These are phyloP conservation scores for Ophiostoma ips DNA, from an alignment of 2,329 filamentous ascomycete species.

Conservation along the genomic window DNA sequence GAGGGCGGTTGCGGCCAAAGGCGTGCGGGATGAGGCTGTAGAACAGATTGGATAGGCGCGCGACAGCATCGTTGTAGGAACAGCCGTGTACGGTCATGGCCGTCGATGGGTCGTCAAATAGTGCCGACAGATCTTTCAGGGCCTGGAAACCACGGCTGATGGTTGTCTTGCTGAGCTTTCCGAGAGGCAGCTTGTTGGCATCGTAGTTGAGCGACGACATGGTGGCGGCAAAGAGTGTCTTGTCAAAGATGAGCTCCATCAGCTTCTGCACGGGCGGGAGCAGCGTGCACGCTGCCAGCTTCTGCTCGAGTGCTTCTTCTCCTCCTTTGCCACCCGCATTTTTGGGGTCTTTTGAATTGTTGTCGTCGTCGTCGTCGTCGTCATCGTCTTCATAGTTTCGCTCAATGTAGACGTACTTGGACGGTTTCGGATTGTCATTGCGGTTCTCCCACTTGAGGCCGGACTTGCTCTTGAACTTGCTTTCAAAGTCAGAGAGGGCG, in stretches of 20 bases:
- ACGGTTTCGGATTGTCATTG: conserved; percentile 40
- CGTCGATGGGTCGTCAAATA: conserved; percentile 41
- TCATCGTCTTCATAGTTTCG: conserved; percentile 59
- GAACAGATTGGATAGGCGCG: conserved; percentile 60
- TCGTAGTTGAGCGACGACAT: conserved; percentile 60
- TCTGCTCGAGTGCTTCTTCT: conserved; percentile 22
- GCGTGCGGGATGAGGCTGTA: conserved; percentile 72
- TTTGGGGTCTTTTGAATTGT: conserved; percentile 7
- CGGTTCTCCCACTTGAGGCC: conserved; percentile 42
- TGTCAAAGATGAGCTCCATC: conserved; percentile 75
- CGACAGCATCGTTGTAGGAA: conserved; percentile 29
- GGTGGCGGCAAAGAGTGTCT: conserved; percentile 51
- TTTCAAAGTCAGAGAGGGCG: conserved; percentile 39
- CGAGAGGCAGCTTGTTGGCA: conserved; percentile 62
- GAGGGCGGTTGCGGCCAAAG: conserved; percentile 62
- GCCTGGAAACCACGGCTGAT: conserved; percentile 62
- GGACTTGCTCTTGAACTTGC: conserved; percentile 50
- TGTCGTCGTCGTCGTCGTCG: conserved; percentile 32
- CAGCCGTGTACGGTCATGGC: conserved; percentile 30
- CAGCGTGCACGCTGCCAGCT: conserved; percentile 41
- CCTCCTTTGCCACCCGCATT: conserved; percentile 14
- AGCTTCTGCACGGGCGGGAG: conserved; percentile 47
- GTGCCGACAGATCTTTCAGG: conserved; percentile 58
- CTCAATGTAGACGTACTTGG: conserved; percentile 71
- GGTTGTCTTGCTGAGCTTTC: conserved; percentile 69